Conservation (phyloP, 805 yeast genomes). For the Blastobotrys americana region DNA sequence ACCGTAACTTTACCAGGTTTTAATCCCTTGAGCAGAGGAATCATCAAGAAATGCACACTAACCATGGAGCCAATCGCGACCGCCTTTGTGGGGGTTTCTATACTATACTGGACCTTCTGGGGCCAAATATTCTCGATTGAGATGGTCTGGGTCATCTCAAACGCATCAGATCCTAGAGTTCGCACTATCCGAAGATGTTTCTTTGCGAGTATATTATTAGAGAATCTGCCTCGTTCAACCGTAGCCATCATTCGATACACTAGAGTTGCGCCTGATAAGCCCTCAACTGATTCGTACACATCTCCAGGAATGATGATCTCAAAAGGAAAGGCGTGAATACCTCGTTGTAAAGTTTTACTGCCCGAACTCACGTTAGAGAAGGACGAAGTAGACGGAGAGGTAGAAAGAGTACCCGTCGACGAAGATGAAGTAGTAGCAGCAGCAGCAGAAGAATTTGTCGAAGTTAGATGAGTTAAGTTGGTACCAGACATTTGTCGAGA, state of each 20-base stretch:
- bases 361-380: neutral
- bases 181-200: constrained; percentile 76
- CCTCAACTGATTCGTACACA: constrained; percentile 82
- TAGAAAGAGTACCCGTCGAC: neutral
- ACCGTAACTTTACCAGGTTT: constrained; percentile 67
- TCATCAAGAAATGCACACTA: constrained; percentile 61
- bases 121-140: constrained; percentile 97
- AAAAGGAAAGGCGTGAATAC: constrained; percentile 89
- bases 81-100: constrained; percentile 81
- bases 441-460: neutral
- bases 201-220: constrained; percentile 54
- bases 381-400: constrained; percentile 2
- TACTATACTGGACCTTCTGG: constrained; percentile 78
- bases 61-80: constrained; percentile 80
- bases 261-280: constrained; percentile 48
- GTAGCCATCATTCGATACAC: constrained; percentile 70
- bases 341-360: constrained; percentile 31
- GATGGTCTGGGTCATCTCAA: constrained; percentile 83
- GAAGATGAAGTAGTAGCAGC: neutral
- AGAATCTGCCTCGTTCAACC: constrained; percentile 76
- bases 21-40: constrained; percentile 77
- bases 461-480: neutral
- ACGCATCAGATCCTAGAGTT: constrained; percentile 79
- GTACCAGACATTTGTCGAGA: neutral
- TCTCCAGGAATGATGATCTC: constrained; percentile 77